Evolutionary conservation across 306 rosid species (phyloP).

Genomic region (Fragaria vesca): DNA sequence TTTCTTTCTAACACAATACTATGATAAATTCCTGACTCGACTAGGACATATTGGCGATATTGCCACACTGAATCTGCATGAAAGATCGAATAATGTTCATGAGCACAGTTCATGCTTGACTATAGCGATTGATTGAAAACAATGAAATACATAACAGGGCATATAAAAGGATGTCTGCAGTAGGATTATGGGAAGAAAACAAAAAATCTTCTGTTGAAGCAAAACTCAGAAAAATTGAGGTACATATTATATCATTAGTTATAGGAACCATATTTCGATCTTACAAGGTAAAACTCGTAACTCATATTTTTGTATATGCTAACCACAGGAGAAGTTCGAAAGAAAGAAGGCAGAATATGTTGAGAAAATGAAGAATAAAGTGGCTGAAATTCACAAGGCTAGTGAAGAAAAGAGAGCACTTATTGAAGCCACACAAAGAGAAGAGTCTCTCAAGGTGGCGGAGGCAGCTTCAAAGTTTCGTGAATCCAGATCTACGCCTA

Average conservation of each 20-base stretch:
- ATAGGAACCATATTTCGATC: background rate
- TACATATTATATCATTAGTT: conserved; percentile 3
- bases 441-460: conserved; percentile 33
- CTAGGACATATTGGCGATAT: background rate
- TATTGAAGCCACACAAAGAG: conserved; percentile 28
- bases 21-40: background rate
- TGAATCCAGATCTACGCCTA: conserved; percentile 18
- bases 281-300: background rate
- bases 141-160: conserved; percentile 46
- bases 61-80: background rate
- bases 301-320: background rate
- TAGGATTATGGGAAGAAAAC: conserved; percentile 68
- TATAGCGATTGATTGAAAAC: background rate
- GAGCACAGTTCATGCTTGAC: background rate
- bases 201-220: conserved; percentile 60
- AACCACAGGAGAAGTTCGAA: conserved; percentile 32
- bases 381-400: conserved; percentile 34
- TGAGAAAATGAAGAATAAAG: conserved; percentile 38
- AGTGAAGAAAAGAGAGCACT: conserved; percentile 35
- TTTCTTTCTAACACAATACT: background rate
- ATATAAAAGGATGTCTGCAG: conserved; percentile 49
- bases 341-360: conserved; percentile 36
- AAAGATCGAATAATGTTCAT: background rate
- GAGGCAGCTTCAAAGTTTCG: conserved; percentile 35
- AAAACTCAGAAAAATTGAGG: conserved; percentile 68